Evolutionary conservation across 495 filamentous ascomycete species (phyloP), one percentile per base, ranked within the genome.

Genomic region (Annulohypoxylon moriforme): DNA sequence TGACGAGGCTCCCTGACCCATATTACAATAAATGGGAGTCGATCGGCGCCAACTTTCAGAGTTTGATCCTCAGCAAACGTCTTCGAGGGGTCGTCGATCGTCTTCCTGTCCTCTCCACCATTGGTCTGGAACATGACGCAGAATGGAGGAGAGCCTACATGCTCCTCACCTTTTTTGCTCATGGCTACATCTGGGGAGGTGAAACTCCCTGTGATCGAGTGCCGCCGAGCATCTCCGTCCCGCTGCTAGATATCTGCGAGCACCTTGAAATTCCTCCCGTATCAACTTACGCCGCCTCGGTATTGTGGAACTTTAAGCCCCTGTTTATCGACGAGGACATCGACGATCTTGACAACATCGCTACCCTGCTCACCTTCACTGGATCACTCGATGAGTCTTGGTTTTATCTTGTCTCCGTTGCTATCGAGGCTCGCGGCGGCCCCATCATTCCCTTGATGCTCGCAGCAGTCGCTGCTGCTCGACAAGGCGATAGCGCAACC

Each of bases 11-110:
- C 34, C 92, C 94, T 11, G 90, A 97, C 74, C 87, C 90, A 0
- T 98, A 97, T 84, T 99, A 98, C 80, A 87, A 89, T 72, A 91
- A 92, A 72, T 99, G 96, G 96, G 96, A 99, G 81, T 84, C 88
- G 63, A 85, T 97, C 27, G 87, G 89, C 20, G 85, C 88, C 38
- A 97, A 97, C 75, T 80, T 99, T n/a, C 96, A 97, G 80, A 86
- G 88, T 8, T 83, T 99, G 68, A 88, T 98, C 46, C 85, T 96
- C 67, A 96, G 89, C 81, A 93, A 89, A 81, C 87, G 93, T 68
- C 80, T 98, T 63, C 89, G 93, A 24, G 85, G 87, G 29, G 87
- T 92, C 60, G 85, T 98, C 47, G 91, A 97, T 64, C 83, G 83
- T 29, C 87, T 98, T 59, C 93, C 96, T 2, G 80, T 96, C 44